Evolutionary conservation across 768 basidiomycete genomes (phyloP).

Genomic region (Kockovaella imperatae): DNA sequence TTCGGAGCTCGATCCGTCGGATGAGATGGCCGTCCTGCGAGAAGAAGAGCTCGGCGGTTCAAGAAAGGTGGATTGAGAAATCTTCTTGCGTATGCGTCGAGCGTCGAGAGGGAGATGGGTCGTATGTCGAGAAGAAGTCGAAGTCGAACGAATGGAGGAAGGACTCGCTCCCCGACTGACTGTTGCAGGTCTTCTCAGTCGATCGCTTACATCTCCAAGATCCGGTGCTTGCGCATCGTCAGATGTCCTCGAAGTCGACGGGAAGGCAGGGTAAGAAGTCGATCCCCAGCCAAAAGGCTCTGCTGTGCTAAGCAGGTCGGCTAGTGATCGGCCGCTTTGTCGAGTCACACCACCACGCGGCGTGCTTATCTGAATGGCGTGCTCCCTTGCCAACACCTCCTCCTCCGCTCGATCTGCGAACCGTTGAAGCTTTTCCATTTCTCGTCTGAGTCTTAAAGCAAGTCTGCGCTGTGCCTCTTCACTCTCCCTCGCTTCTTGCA

Average conservation of each 20-base stretch:
- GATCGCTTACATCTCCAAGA: conserved; percentile 4
- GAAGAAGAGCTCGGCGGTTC: conserved; percentile 6
- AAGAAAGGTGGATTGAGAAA: conserved; percentile 10
- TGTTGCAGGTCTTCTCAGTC: not conserved
- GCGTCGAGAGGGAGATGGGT: not conserved
- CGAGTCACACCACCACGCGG: not conserved
- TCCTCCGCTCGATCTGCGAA: conserved; percentile 25
- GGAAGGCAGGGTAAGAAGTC: conserved; percentile 13
- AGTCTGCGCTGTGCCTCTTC: conserved; percentile 30
- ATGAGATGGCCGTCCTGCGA: too few species aligned
- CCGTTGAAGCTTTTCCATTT: conserved; percentile 29
- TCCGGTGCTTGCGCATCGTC: not conserved
- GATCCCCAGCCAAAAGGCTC: conserved; percentile 19
- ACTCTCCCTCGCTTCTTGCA: conserved; percentile 24
- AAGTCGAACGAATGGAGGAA: too few species aligned
- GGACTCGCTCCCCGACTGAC: too few species aligned
- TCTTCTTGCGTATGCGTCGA: conserved; percentile 1
- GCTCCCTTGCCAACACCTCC: not conserved
- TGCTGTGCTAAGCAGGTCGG: not conserved
- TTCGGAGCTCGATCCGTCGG: too few species aligned
- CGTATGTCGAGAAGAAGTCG: not conserved
- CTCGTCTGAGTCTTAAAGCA: conserved; percentile 20
- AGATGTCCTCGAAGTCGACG: not conserved
- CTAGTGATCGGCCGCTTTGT: not conserved
- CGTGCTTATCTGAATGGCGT: not conserved